These are phyloP conservation scores for Pseudevernia furfuracea DNA, from an alignment of 495 filamentous ascomycete species.

Conservation along the genomic window DNA sequence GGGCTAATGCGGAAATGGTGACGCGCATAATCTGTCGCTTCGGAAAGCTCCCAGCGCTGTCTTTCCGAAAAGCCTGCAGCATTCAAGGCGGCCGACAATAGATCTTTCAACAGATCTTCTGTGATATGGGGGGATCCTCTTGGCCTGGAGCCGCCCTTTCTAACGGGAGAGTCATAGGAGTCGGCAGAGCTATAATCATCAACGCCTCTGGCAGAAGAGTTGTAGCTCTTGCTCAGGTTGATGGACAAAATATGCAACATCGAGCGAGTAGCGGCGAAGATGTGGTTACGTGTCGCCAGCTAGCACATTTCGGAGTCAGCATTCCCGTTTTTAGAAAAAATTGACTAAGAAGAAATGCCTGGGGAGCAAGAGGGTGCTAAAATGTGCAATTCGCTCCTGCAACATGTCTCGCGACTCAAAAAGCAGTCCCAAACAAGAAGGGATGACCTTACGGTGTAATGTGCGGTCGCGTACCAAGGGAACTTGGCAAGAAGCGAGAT, in stretches of 20 bases:
- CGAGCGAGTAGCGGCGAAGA: slow-evolving; percentile 46
- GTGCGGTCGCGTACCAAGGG: slow-evolving; percentile 57
- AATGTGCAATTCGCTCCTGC: too few species aligned
- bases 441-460: too few species aligned
- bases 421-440: too few species aligned
- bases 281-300: slow-evolving; percentile 51
- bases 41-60: slow-evolving; percentile 34
- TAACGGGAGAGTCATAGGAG: neutral
- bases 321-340: too few species aligned
- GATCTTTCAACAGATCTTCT: slow-evolving; percentile 46
- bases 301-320: too few species aligned
- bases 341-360: too few species aligned
- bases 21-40: slow-evolving; percentile 20
- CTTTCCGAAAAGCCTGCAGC: slow-evolving; percentile 59
- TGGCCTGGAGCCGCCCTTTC: neutral
- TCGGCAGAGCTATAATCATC: neutral
- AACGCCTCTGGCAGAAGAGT: slow-evolving; percentile 17
- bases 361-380: too few species aligned
- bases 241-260: slow-evolving; percentile 41
- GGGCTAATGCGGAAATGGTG: slow-evolving; percentile 23
- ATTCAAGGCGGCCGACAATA: slow-evolving; percentile 49
- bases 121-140: slow-evolving; percentile 37
- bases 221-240: slow-evolving; percentile 31
- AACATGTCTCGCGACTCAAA: too few species aligned
- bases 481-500: slow-evolving; percentile 70